These are phyloP conservation scores for Trichomonascaceae sp. DNA, from an alignment of 1,139 yeast species.

Conservation along the genomic window DNA sequence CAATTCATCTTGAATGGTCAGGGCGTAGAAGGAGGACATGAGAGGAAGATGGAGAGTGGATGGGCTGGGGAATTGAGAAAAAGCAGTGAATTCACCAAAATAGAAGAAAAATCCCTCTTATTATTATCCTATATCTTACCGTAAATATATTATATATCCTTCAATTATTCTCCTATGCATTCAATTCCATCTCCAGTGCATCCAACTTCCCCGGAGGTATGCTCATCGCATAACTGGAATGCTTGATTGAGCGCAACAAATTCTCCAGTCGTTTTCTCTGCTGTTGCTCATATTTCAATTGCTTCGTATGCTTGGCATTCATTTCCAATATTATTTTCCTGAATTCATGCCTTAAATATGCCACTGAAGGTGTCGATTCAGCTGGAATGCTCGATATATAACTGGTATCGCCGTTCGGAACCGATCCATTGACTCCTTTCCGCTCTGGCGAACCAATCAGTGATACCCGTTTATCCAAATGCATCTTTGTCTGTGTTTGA, in stretches of 20 bases:
- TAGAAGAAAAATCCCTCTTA: too few species aligned
- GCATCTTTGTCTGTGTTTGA: slow-evolving; percentile 16
- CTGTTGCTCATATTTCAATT: slow-evolving; percentile 51
- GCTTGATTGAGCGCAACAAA: slow-evolving; percentile 24
- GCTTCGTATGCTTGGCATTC: slow-evolving; percentile 55
- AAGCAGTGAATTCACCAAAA: too few species aligned
- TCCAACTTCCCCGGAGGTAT: slow-evolving; percentile 11
- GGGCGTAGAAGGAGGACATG: background rate
- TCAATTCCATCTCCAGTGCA: slow-evolving; percentile 8
- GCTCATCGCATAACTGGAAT: slow-evolving; percentile 10
- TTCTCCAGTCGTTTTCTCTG: slow-evolving; percentile 48
- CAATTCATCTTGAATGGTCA: background rate
- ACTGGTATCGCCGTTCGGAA: background rate
- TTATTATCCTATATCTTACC: background rate
- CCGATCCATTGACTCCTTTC: background rate
- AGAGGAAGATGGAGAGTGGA: background rate
- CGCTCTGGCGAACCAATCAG: slow-evolving; percentile 15
- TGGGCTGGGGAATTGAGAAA: background rate
- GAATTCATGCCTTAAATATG: slow-evolving; percentile 60
- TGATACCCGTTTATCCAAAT: slow-evolving; percentile 24
- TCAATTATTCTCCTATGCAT: background rate
- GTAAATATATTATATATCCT: background rate
- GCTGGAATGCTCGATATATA: slow-evolving; percentile 1
- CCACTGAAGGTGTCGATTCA: slow-evolving; percentile 18
- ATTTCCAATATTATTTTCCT: slow-evolving; percentile 59